phyloP scores from a whole-genome alignment of 306 rosid genomes.

The Trifolium subterraneum region DNA sequence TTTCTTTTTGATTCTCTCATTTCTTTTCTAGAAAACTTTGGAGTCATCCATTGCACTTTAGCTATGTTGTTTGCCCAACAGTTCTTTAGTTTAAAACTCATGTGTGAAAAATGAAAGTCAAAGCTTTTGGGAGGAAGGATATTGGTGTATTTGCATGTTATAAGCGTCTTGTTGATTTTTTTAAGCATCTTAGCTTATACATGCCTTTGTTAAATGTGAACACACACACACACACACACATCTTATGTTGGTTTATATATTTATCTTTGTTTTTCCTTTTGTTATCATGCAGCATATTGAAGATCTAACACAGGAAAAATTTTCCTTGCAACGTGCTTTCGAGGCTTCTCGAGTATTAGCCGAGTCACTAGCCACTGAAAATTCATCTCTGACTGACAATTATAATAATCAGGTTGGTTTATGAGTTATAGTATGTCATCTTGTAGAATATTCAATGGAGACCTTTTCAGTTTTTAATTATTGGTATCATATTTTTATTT shows the following conservation, averaged over 20 bases:
- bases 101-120: background rate
- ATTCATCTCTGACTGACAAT: conserved; percentile 88
- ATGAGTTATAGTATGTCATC: conserved; percentile 30
- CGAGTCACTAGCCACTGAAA: conserved; percentile 93
- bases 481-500: conserved; percentile 24
- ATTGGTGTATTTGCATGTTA: conserved; percentile 30
- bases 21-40: conserved; percentile 4
- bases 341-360: conserved; percentile 81
- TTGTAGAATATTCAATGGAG: conserved; percentile 22
- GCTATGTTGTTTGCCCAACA: conserved; percentile 4
- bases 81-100: conserved; percentile 11
- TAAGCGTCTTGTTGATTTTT: background rate
- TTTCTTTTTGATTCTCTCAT: background rate
- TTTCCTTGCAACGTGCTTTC: conserved; percentile 87
- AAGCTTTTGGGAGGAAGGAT: conserved; percentile 8
- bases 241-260: background rate
- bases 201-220: background rate
- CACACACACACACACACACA: background rate
- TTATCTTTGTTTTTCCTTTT: conserved; percentile 10
- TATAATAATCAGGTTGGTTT: conserved; percentile 88
- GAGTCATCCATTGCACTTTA: conserved; percentile 15
- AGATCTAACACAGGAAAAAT: conserved; percentile 93
- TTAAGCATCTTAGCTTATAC: conserved; percentile 10
- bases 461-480: conserved; percentile 18
- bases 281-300: conserved; percentile 81